Evolutionary conservation across 192 early-diverging fungal species (phyloP).

Genomic region (Coemansia sp.): DNA sequence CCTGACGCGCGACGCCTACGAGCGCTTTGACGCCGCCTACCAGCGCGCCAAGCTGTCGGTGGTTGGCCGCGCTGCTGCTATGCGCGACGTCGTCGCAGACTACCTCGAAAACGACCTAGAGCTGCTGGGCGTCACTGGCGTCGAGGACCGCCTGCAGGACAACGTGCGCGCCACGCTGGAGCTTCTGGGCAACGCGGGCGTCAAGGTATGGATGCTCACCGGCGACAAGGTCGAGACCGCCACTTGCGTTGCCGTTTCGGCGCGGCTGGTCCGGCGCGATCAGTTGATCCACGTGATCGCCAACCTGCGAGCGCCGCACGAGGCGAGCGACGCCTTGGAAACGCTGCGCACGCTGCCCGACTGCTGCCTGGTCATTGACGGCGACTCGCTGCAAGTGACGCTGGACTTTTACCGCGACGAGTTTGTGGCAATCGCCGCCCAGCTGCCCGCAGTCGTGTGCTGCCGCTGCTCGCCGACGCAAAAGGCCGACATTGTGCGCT

Average conservation of each 20-base stretch:
- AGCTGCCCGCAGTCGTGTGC: slow-evolving; percentile 87
- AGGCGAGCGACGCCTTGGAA: slow-evolving; percentile 69
- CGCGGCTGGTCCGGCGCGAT: slow-evolving; percentile 85
- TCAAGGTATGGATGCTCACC: slow-evolving; percentile 98
- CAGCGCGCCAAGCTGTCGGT: slow-evolving; percentile 76
- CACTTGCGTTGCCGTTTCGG: slow-evolving; percentile 92
- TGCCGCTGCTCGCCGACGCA: slow-evolving; percentile 97
- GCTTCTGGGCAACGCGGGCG: slow-evolving; percentile 84
- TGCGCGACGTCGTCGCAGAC: slow-evolving; percentile 66
- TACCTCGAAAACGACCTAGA: slow-evolving; percentile 86
- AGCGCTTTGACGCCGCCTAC: slow-evolving; percentile 66
- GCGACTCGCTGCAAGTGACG: slow-evolving; percentile 82
- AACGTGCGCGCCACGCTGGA: slow-evolving; percentile 89
- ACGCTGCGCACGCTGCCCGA: slow-evolving; percentile 71
- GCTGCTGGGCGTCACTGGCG: slow-evolving; percentile 90
- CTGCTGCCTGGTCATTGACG: slow-evolving; percentile 89
- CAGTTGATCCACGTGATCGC: slow-evolving; percentile 84
- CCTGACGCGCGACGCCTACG: slow-evolving; percentile 71
- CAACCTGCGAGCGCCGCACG: slow-evolving; percentile 59
- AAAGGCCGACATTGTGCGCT: slow-evolving; percentile 87
- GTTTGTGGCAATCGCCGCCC: slow-evolving; percentile 77
- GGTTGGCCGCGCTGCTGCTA: slow-evolving; percentile 68
- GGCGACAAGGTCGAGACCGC: slow-evolving; percentile 99
- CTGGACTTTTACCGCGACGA: slow-evolving; percentile 75
- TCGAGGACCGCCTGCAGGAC: slow-evolving; percentile 96